Evolutionary conservation across 495 filamentous ascomycete species (phyloP), one percentile per base, ranked within the genome.

Genomic region (Podospora conica): DNA sequence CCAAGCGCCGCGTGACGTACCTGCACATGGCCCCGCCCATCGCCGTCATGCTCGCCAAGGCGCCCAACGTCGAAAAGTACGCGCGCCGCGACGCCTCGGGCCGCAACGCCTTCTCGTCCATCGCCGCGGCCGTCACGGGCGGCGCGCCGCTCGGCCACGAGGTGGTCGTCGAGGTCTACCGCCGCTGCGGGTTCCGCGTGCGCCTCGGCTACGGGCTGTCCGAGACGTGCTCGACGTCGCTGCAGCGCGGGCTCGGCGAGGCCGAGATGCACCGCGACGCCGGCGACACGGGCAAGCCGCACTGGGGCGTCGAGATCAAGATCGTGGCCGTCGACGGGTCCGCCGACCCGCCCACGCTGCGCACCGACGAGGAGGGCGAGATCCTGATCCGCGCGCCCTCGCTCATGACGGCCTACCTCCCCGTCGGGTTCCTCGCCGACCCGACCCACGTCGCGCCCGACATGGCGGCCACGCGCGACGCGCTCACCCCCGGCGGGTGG

Each of bases 171-270:
- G 75, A 81, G 65, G 83, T 83, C 21, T 89, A 89, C 69, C 84
- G 86, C 4, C 74, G 82, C 28, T 87, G 84, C 12, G 86, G 86
- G 0, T 90, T 90, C 73, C 86, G 88, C 69, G 85, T 90, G 53
- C 85, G 88, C 70, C 84, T 90, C 61, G 82, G 86, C 1, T 91
- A 91, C 67, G 88, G 89, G 15, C 87, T 91, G 81, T 90, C 85
- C 12, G 88, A 91, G 69, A 85, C 82, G 12, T 88, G 84, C 69
- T 80, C 85, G 64, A 88, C 89, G 57, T 83, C 87, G 3, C 77
- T 86, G 29, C 86, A 89, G 63, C 79, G 84, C 28, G 78, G 79
- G 0, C 76, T 79, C 3, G 77, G 79, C 23, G 84, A 82, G 58
- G 79, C 78, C 9, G 88, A 86, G 69, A 82, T 85, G 68, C 79